phyloP scores from a whole-genome alignment of 1,284 basidiomycete species.

The Pholiota adiposa region DNA sequence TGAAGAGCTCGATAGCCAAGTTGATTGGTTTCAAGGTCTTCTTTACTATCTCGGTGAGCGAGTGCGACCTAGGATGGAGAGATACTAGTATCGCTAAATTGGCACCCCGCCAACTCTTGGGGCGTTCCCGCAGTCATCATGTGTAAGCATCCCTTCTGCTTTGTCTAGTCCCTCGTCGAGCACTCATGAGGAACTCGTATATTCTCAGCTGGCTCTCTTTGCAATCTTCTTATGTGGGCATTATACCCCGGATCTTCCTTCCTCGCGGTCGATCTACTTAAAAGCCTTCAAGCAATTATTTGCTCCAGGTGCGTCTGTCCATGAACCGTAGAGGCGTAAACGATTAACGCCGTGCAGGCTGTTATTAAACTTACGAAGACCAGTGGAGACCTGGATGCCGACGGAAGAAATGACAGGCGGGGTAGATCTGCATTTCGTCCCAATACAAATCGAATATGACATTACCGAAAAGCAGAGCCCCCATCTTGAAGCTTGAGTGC shows the following conservation, averaged over 20 bases:
- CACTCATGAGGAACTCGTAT: background rate
- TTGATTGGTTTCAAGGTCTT: no score
- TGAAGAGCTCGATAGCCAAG: no score
- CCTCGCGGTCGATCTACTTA: background rate
- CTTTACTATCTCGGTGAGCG: slow-evolving; percentile 4
- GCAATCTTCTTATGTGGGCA: slow-evolving; percentile 7
- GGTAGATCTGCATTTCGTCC: background rate
- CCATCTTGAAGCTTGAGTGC: no score
- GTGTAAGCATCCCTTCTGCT: background rate
- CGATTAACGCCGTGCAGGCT: background rate
- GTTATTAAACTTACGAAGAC: background rate
- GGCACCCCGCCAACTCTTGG: no score
- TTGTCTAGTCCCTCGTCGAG: background rate
- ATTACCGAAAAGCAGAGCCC: no score
- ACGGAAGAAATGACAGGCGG: background rate
- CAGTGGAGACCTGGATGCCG: background rate
- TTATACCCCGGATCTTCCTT: background rate
- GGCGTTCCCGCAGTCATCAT: background rate
- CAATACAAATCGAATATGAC: background rate
- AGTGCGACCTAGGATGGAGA: no score
- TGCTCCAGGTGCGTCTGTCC: slow-evolving; percentile 1
- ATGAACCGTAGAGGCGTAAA: background rate
- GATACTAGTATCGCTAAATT: no score
- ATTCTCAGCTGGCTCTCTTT: background rate
- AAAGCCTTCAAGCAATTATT: slow-evolving; percentile 5